Evolutionary conservation across 305 asterid species (phyloP), one percentile per base, ranked within the genome.

Genomic region (Ilex paraguariensis): DNA sequence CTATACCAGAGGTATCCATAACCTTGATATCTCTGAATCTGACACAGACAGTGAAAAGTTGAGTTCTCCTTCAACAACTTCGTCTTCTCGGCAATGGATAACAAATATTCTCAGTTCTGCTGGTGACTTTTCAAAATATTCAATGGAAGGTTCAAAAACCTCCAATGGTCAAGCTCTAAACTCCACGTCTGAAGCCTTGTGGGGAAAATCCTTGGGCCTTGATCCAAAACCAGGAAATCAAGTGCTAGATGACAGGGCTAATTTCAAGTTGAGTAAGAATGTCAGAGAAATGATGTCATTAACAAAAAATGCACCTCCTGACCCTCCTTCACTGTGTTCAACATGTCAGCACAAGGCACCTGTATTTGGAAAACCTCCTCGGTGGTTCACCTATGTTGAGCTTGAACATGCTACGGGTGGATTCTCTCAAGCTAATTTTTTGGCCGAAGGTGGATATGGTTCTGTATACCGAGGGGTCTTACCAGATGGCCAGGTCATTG

Each of bases 361-460:
- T 3, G 74, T 69, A 30, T 82, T 91, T 54, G 97, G 89, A 52
- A 75, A 77, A 36, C 95, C 96, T 54, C 95, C 96, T 6, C 77
- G 75, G 74, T 58, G 79, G 73, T 92, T 92, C 69, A 72, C 85
- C 14, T 89, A 77, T 50, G 63, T 73, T 13, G 97, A 92, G 88
- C 93, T 92, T 5, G 84, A 81, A 67, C 75, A 60, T 13, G 98
- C 96, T 66, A 87, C 98, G 0, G 51, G 62, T 46, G 88, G 91
- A 44, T 92, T 92, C 61, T 85, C 86, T 44, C 61, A 68, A 73
- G 85, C 77, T 54, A 89, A 89, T 67, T 92, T 89, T 57, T 77
- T 92, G 74, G 98, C 98, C 4, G 97, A 89, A 73, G 97, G 98
- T 13, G 97, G 97, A 54, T 87, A 89, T 62, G 98, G 97, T 66